Base-by-base conservation (phyloP, 2,329 filamentous ascomycete species). In the Aspergillus proliferans region DNA sequence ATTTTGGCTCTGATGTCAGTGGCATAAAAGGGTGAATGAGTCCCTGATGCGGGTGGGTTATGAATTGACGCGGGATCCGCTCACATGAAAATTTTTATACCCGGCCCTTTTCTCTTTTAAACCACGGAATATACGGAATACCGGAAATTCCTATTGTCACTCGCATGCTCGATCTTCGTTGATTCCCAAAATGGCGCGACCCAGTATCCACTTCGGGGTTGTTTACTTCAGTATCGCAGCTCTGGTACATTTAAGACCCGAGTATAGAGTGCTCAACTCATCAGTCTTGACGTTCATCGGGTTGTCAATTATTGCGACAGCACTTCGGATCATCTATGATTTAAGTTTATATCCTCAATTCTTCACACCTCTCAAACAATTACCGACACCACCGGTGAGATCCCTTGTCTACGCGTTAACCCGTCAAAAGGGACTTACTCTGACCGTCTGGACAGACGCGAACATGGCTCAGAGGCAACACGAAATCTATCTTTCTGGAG, bases 391-490 rank as follows among this genome's bases (percentile, higher is more conserved):
- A 5, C 10, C 24, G 14, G 41, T 43, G 22, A 43, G 41, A n/a
- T 28, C 12, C 6, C 12, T 1, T 26, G 14, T 4, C n/a, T 3
- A 8, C 8, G 2, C 12, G 3, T 24, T 26, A n/a, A 7, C 22
- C 6, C 22, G 6, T 26, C 6, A 10, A 10, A 30, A 7, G 9
- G 26, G 14, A 9, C 5, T 22, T 43, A n/a, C 3, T 18, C 38
- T 43, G 19, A 43, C 15, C 6, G 18, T n/a, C 22, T 24, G 19
- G 10, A 21, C 47, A 75, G 65, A 62, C 57, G 7, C 67, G 69
- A 43, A 67, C 65, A 48, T 74, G 72, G 59, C 62, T 77, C 50
- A 74, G 64, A 51, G 77, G 77, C 2, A 76, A 79, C 46, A 70
- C 66, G 33, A 48, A 52, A 4, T 54, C 56, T 1, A 64, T 75